Evolutionary conservation across 2,329 filamentous ascomycete species (phyloP).

Genomic region (Monilinia polystroma): DNA sequence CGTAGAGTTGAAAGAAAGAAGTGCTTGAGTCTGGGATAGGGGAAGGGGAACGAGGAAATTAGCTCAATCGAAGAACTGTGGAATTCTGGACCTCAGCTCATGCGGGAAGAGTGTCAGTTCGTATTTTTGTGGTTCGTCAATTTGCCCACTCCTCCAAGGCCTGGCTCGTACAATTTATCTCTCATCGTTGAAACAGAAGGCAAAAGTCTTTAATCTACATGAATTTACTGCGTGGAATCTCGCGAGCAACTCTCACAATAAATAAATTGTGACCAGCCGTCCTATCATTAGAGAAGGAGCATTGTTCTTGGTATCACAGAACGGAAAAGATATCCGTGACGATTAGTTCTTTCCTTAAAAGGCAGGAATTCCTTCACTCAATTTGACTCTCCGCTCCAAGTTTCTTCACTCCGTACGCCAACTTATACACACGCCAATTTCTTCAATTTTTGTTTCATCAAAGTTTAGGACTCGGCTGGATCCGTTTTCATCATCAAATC

Average conservation of each 20-base stretch:
- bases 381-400: not conserved
- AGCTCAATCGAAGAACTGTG: not conserved
- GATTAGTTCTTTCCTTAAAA: not conserved
- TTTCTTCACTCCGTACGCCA: not conserved
- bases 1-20: constrained; percentile 14
- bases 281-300: not conserved
- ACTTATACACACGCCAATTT: not conserved
- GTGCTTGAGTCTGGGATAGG: constrained; percentile 11
- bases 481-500: not conserved
- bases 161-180: not conserved
- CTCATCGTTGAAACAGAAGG: not conserved
- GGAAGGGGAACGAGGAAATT: not conserved
- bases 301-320: not conserved
- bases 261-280: not conserved
- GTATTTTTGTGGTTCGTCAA: not conserved
- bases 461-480: not conserved
- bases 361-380: not conserved
- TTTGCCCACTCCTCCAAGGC: not conserved
- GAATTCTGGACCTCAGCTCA: too few species aligned
- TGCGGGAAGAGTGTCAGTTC: not conserved
- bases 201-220: not conserved
- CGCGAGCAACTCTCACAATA: too few species aligned
- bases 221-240: not conserved
- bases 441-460: not conserved
- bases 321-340: not conserved